phyloP scores from a whole-genome alignment of 306 rosid species.

The Astragalus membranaceus region DNA sequence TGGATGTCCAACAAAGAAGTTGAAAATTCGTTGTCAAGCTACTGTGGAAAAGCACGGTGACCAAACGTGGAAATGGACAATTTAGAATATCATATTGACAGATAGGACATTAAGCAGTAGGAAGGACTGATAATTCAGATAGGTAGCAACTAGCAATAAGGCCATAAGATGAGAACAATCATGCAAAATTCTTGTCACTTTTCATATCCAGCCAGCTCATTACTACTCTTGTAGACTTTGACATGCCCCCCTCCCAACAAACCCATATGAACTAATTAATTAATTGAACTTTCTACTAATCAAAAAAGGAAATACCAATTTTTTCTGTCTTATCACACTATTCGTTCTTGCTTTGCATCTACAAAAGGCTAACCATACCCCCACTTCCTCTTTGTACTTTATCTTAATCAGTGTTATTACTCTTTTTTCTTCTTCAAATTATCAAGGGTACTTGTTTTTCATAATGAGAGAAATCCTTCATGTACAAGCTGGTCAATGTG shows the following conservation, averaged over 20 bases:
- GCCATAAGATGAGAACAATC: conserved; percentile 34
- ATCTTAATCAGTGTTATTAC: background rate
- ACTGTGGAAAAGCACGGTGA: conserved; percentile 10
- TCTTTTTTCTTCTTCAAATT: background rate
- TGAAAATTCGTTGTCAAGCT: conserved; percentile 15
- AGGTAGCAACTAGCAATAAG: background rate
- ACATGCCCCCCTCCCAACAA: conserved; percentile 55
- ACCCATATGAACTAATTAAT: conserved; percentile 68
- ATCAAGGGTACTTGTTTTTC: background rate
- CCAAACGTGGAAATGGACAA: conserved; percentile 21
- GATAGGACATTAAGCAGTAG: conserved; percentile 45
- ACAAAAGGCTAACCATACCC: conserved; percentile 32
- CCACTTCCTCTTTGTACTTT: background rate
- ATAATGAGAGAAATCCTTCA: conserved; percentile 93
- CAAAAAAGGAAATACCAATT: conserved; percentile 10
- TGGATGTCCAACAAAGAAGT: background rate
- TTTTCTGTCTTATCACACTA: conserved; percentile 4
- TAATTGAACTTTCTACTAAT: conserved; percentile 24
- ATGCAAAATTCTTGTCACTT: conserved; percentile 59
- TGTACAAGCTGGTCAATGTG: conserved; percentile 88
- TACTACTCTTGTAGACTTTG: conserved; percentile 39
- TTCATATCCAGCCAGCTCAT: conserved; percentile 77
- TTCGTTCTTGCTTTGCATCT: conserved; percentile 19
- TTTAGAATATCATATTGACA: conserved; percentile 35
- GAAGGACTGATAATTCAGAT: conserved; percentile 42